Base-by-base conservation (phyloP, 2,329 filamentous ascomycete genomes). In the Cercospora sesami region DNA sequence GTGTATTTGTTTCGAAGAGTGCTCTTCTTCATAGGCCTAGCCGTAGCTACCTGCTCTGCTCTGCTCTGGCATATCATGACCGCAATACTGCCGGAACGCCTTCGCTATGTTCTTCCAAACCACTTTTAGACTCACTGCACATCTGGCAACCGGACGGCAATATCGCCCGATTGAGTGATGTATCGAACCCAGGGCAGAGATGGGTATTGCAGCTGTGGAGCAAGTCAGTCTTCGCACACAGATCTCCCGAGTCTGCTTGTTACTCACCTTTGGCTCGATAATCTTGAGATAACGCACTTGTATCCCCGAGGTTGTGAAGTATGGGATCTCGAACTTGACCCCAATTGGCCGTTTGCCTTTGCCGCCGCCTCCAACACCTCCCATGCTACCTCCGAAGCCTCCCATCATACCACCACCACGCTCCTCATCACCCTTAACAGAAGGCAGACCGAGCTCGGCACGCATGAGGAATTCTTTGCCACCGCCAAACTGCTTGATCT, bases 251-350 rank as follows among this genome's bases (percentile, higher is more conserved):
- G 28, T 5, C 68, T 18, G 30, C 7, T 30, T 26, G 28, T 2
- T 7, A 45, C 74, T 65, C 84, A 97, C 94, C 92, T 99, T 99
- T 58, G 95, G 95, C 82, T 99, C 95, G 72, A 96, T 98, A 77
- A 99, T 99, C 87, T 99, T 99, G 80, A 99, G 82, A 80, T 99
- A 99, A 77, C 95, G 89, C 76, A 99, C 95, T 81, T 99, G 96
- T 74, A 99, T 99, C 72, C 95, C 95, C 82, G 92, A 96, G 3
- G 96, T 99, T n/a, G 95, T 99, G 80, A 99, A 99, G 82, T 99
- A 99, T n/a, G 95, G 95, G 78, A 99, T 99, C 84, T 99, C 95
- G 79, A 99, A 99, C 84, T 99, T 99, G 83, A 99, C 95, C 80
- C 94, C 94, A 77, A 99, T 99, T 0, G 95, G 95, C 74, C 95